These are phyloP conservation scores for Phylloporus sp. DNA, from an alignment of 768 basidiomycete genomes.

Conservation along the genomic window DNA sequence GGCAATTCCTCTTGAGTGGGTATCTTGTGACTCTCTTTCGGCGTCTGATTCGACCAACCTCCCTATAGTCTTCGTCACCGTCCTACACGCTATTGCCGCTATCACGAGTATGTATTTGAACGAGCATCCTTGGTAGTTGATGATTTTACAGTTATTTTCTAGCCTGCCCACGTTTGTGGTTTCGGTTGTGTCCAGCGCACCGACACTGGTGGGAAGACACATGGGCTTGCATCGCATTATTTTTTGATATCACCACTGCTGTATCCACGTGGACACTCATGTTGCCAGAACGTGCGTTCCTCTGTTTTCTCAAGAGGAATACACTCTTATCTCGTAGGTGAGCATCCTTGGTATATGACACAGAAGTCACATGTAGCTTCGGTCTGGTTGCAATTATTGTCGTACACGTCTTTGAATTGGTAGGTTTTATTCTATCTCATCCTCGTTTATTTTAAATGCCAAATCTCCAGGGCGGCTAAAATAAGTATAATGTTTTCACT, in stretches of 20 bases:
- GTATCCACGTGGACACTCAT: conserved; percentile 8
- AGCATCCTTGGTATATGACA: conserved; percentile 2
- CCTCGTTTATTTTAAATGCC: background rate
- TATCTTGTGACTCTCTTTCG: background rate
- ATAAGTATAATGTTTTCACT: conserved; percentile 17
- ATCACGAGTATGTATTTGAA: conserved; percentile 5
- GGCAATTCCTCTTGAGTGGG: conserved; percentile 2
- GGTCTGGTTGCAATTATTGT: conserved; percentile 3
- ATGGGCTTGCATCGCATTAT: conserved; percentile 6
- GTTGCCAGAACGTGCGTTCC: conserved; percentile 4
- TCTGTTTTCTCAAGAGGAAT: background rate
- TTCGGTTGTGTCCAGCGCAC: conserved; percentile 1
- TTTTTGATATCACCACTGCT: background rate
- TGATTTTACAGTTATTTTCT: background rate
- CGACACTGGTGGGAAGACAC: conserved; percentile 16
- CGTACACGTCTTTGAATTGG: conserved; percentile 7
- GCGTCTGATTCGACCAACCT: background rate
- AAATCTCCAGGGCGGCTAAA: conserved; percentile 7
- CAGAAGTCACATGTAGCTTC: background rate
- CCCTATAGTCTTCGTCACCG: conserved; percentile 7
- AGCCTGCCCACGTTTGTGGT: conserved; percentile 9
- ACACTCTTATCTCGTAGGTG: background rate
- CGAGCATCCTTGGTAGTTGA: background rate
- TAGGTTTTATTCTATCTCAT: background rate
- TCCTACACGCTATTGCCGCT: conserved; percentile 6